Conservation (phyloP, 148 eudicot genomes). For the Tetragonia tetragonoides region DNA sequence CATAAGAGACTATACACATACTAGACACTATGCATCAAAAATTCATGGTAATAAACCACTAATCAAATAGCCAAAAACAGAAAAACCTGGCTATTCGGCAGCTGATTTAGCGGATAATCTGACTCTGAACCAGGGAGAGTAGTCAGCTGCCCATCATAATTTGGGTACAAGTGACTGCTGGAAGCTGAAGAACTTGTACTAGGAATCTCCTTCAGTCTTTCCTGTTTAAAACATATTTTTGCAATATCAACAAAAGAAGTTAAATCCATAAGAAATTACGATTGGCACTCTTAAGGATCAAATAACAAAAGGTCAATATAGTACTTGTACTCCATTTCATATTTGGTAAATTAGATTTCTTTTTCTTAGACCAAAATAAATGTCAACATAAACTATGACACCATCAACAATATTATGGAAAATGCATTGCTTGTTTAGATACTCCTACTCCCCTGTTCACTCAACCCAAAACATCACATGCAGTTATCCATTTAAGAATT, state of each 20-base stretch:
- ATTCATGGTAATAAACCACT: background rate
- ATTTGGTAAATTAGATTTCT: no score
- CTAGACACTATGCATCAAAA: constrained; percentile 5
- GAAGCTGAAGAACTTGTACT: constrained; percentile 47
- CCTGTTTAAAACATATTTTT: constrained; percentile 35
- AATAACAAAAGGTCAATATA: background rate
- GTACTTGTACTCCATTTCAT: no score
- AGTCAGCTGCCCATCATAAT: constrained; percentile 43
- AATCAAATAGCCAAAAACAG: constrained; percentile 4
- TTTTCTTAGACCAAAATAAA: no score
- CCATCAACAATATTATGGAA: no score
- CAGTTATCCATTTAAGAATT: no score
- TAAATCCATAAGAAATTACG: background rate
- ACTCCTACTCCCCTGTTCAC: no score
- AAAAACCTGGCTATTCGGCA: constrained; percentile 59
- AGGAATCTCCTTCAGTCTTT: constrained; percentile 84
- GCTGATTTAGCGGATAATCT: constrained; percentile 49
- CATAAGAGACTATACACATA: constrained; percentile 15
- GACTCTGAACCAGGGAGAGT: constrained; percentile 85
- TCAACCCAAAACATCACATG: no score
- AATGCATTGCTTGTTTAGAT: no score
- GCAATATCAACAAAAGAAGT: background rate
- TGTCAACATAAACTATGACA: no score
- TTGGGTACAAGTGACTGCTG: constrained; percentile 41
- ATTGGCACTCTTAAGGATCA: background rate